phyloP scores from a whole-genome alignment of 1,284 basidiomycete genomes.

The Apiotrichum brassicae region DNA sequence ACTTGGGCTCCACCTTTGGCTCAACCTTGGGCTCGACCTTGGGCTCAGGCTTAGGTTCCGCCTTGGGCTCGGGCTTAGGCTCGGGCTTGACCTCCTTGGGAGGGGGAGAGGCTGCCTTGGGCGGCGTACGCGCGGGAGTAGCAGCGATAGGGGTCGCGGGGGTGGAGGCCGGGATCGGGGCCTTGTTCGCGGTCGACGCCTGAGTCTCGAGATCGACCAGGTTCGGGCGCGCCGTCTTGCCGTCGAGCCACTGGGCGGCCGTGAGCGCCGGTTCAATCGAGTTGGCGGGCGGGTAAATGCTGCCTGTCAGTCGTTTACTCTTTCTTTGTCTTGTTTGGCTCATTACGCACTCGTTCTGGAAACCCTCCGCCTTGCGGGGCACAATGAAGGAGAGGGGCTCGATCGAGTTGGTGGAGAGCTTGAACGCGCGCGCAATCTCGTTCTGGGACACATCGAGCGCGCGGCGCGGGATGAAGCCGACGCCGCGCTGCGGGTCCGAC shows the following conservation, averaged over 20 bases:
- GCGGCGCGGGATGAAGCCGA: constrained; percentile 90
- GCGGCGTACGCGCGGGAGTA: constrained; percentile 1
- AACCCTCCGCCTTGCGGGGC: constrained; percentile 61
- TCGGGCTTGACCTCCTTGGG: constrained; percentile 15
- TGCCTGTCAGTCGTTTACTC: constrained; percentile 45
- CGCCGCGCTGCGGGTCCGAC: constrained; percentile 76
- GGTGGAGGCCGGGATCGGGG: constrained; percentile 29
- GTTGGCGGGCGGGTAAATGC: constrained; percentile 87
- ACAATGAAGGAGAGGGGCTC: constrained; percentile 92
- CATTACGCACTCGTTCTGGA: constrained; percentile 48
- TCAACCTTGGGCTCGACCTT: constrained; percentile 2
- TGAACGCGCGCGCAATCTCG: constrained; percentile 94
- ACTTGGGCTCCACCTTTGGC: constrained; percentile 9
- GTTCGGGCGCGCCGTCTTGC: constrained; percentile 68
- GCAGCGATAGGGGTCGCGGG: no score
- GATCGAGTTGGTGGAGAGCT: constrained; percentile 66
- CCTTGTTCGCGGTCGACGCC: constrained; percentile 40
- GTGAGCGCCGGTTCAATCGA: constrained; percentile 72
- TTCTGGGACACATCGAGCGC: constrained; percentile 81
- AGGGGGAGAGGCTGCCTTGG: constrained; percentile 6
- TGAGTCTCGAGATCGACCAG: constrained; percentile 52
- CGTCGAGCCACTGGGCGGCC: constrained; percentile 77
- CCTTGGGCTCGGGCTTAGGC: constrained; percentile 9
- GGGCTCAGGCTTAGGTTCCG: constrained; percentile 18
- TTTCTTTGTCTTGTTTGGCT: constrained; percentile 4